These are phyloP conservation scores for Sporisorium exsertum DNA, from an alignment of 1,284 basidiomycete genomes.

Conservation along the genomic window DNA sequence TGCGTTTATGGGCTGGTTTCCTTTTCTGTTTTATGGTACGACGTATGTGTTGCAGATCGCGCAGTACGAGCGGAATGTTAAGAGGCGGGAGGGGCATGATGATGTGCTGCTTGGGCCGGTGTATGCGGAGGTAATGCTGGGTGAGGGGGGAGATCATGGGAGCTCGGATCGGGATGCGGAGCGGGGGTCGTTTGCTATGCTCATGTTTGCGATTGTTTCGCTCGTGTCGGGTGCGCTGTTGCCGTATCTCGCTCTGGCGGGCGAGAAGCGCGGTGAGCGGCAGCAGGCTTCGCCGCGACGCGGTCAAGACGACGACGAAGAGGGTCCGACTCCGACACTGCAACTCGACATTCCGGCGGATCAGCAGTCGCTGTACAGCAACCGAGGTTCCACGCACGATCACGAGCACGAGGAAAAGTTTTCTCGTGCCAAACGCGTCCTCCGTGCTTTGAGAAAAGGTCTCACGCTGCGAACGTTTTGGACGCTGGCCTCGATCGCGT, in stretches of 20 bases:
- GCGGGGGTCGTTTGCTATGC: constrained; percentile 62
- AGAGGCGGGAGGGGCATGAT: constrained; percentile 62
- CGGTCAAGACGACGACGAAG: not conserved
- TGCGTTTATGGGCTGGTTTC: constrained; percentile 85
- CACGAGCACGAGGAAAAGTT: constrained; percentile 15
- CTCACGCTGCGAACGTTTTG: constrained; percentile 62
- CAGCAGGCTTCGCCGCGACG: not conserved
- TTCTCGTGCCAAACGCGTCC: constrained; percentile 20
- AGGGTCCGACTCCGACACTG: constrained; percentile 5
- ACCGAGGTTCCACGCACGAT: not conserved
- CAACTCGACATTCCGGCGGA: constrained; percentile 12
- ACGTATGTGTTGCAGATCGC: constrained; percentile 92
- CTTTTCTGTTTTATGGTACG: constrained; percentile 74
- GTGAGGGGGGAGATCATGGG: not conserved
- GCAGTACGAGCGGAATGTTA: constrained; percentile 77
- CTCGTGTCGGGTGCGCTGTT: constrained; percentile 53
- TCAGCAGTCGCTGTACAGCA: constrained; percentile 9
- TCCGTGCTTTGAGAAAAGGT: constrained; percentile 24
- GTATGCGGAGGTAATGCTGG: not conserved
- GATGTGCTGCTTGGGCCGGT: not conserved
- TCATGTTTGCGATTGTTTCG: constrained; percentile 62
- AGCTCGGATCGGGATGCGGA: constrained; percentile 54
- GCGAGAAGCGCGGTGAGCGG: constrained; percentile 16
- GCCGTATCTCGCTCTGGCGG: constrained; percentile 58
- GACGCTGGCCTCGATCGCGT: constrained; percentile 51